Evolutionary conservation across 73 alveolate species (phyloP), one percentile per base, ranked within the genome.

Genomic region (Symbiodinium natans): DNA sequence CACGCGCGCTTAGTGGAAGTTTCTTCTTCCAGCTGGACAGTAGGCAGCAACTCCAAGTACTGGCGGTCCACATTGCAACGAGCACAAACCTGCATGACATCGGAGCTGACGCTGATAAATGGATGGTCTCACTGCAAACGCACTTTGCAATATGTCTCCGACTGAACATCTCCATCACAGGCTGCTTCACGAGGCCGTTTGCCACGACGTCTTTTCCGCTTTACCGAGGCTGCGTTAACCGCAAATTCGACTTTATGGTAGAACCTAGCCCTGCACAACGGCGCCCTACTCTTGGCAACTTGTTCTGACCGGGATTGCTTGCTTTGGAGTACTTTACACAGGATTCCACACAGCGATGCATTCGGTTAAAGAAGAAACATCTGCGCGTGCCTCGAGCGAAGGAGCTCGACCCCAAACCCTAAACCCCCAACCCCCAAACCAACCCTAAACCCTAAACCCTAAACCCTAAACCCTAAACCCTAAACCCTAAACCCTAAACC

Each of bases 311-410:
- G 39, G 56, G 38, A 36, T 0, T 36, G 87, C 15, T 77, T 77
- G 19, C 41, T 77, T 5, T 0, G 25, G 87, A 36, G 31, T 77
- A 34, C 56, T 77, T 77, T 41, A 77, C 87, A 36, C 87, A 77
- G 25, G 87, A 77, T 36, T 77, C 87, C 39, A 73, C 84, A 29
- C 84, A 73, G 42, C 84, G 84, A 73, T 73, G 84, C 84, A 73
- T 73, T 73, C 34, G 84, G 19, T 73, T 73, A 3, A 73, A 8
- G 6, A 25, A 39, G 34, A 73, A 73, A n/a, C 84, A 73, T 3
- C 43, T 11, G 43, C 84, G 84, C 29, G 25, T 41, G 34, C 34
- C 84, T 73, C 42, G 29, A 5, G 84, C 3, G 42, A 73, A 73
- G 6, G 84, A n/a, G n/a, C n/a, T n/a, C n/a, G n/a, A n/a, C n/a